Evolutionary conservation across 2,329 filamentous ascomycete genomes (phyloP).

Genomic region (Podosphaera fusca): DNA sequence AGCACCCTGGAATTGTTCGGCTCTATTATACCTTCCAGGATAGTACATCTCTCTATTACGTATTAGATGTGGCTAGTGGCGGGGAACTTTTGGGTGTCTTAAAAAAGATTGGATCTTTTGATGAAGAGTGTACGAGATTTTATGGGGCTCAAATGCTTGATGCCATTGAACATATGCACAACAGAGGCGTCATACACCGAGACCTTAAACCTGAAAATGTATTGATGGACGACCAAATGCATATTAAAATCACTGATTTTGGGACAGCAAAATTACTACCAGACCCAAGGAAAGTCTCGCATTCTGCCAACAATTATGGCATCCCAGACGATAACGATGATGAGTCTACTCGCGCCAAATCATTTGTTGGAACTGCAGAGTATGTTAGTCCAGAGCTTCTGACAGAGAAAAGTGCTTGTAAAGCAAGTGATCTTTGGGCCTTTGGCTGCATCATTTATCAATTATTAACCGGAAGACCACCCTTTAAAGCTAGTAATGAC

Average conservation of each 20-base stretch:
- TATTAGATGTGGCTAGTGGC: conserved; percentile 76
- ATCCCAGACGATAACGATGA: conserved; percentile 18
- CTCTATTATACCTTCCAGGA: conserved; percentile 98
- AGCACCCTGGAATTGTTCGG: conserved; percentile 88
- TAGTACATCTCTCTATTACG: conserved; percentile 87
- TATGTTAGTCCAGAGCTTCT: conserved; percentile 96
- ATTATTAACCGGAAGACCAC: conserved; percentile 78
- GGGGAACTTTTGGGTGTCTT: conserved; percentile 80
- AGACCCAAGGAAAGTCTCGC: conserved; percentile 21
- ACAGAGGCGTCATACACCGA: conserved; percentile 80
- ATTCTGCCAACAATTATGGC: conserved; percentile 17
- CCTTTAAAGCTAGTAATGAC: conserved; percentile 89
- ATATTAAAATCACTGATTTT: conserved; percentile 97
- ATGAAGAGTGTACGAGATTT: conserved; percentile 81
- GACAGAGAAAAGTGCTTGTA: conserved; percentile 90
- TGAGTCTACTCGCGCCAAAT: conserved; percentile 58
- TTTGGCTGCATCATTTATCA: conserved; percentile 98
- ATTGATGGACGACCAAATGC: conserved; percentile 81
- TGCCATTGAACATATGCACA: conserved; percentile 95
- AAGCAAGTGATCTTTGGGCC: conserved; percentile 92
- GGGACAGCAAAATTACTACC: conserved; percentile 89
- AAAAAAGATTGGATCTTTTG: conserved; percentile 86
- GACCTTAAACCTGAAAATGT: conserved; percentile 96
- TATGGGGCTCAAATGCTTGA: conserved; percentile 93
- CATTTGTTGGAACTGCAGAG: conserved; percentile 92